Percentiles rank a stretch among this genome's conserved stretches.
Conservation (phyloP, 2,329 filamentous ascomycete species). For the Pseudogymnoascus sp. region DNA sequence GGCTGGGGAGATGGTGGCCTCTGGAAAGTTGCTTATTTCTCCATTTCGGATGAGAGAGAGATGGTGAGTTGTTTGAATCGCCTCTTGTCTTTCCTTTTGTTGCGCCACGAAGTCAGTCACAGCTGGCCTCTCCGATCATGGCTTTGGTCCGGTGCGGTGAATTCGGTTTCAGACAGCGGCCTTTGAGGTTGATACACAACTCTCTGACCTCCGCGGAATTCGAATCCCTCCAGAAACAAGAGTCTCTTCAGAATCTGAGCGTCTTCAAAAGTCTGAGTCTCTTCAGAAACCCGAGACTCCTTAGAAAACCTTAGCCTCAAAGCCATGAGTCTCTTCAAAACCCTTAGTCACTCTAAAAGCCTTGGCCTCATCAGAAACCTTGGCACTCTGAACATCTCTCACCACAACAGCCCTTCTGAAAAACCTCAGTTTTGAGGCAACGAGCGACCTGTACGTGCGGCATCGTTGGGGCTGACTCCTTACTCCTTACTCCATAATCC, state of each 20-base stretch:
- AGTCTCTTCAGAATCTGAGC: not conserved
- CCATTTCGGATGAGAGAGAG: not conserved
- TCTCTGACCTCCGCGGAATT: not conserved
- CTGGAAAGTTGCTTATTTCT: not conserved
- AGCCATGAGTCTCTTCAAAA: not conserved
- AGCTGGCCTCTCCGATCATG: not conserved
- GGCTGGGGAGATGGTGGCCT: not conserved
- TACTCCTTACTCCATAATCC: not conserved
- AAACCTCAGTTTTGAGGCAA: not conserved
- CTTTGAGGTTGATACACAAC: not conserved
- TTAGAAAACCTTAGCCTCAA: not conserved
- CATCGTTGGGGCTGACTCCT: not conserved
- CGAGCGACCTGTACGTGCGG: not conserved
- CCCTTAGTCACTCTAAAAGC: not conserved
- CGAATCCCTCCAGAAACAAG: not conserved
- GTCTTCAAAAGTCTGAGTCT: not conserved
- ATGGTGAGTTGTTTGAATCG: not conserved
- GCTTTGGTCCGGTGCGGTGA: not conserved
- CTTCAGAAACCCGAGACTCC: not conserved
- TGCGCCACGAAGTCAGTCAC: not conserved
- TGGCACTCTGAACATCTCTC: not conserved
- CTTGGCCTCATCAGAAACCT: not conserved
- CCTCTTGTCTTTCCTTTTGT: not conserved
- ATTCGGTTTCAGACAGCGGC: not conserved
- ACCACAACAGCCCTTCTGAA: not conserved